These are phyloP conservation scores for Telopea speciosissima DNA, from an alignment of 177 flowering plant species.

Conservation along the genomic window DNA sequence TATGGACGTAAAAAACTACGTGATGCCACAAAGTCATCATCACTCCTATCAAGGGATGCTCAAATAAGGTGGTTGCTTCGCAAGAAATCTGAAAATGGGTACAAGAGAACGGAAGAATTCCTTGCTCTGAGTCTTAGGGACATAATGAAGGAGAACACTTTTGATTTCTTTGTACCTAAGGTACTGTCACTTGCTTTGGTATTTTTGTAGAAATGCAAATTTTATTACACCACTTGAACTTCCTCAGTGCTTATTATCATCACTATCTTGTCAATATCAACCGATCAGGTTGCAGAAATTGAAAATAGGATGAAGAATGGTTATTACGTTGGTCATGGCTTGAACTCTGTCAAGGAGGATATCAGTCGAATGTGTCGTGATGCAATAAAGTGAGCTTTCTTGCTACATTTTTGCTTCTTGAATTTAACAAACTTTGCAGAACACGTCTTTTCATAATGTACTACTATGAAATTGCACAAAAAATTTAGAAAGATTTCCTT, in stretches of 20 bases:
- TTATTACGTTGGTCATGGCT: constrained; percentile 73
- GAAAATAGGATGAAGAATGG: constrained; percentile 81
- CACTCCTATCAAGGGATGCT: constrained; percentile 81
- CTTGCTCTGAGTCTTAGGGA: constrained; percentile 59
- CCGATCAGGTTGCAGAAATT: constrained; percentile 72
- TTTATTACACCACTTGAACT: neutral
- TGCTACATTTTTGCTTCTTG: neutral
- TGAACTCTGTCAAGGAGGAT: constrained; percentile 76
- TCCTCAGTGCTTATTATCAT: neutral
- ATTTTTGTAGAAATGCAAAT: neutral
- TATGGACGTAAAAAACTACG: constrained; percentile 75
- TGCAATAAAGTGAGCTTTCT: constrained; percentile 66
- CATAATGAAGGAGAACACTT: constrained; percentile 81
- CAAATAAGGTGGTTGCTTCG: constrained; percentile 70
- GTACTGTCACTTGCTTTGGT: constrained; percentile 25
- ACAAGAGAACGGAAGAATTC: constrained; percentile 70
- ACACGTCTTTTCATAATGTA: neutral
- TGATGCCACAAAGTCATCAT: constrained; percentile 74
- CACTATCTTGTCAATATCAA: constrained; percentile 3
- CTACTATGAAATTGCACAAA: neutral
- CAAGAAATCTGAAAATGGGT: constrained; percentile 71
- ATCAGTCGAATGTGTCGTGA: constrained; percentile 87
- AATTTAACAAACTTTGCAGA: neutral
- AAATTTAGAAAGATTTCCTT: too few species aligned
- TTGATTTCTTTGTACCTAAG: constrained; percentile 87